phyloP scores from a whole-genome alignment of 768 basidiomycete genomes.

The Gautieria morchelliformis region DNA sequence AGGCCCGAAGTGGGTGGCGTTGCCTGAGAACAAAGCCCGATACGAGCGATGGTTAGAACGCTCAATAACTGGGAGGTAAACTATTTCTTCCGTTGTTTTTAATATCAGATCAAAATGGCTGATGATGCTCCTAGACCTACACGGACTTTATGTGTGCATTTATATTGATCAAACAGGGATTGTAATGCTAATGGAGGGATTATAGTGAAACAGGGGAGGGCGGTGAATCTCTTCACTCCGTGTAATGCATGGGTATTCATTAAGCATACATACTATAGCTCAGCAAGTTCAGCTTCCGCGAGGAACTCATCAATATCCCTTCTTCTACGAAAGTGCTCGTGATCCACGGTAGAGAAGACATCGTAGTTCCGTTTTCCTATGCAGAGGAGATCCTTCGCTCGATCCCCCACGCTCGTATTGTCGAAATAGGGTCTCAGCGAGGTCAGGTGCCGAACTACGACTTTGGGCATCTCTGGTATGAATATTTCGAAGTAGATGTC shows the following conservation, averaged over 20 bases:
- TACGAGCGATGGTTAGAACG: conserved; percentile 19
- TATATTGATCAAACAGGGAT: not conserved
- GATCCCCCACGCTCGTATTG: conserved; percentile 29
- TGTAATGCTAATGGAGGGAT: not conserved
- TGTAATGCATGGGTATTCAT: not conserved
- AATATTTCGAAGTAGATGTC: conserved; percentile 34
- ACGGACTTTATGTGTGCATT: not conserved
- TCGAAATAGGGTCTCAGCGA: conserved; percentile 26
- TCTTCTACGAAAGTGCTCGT: conserved; percentile 25
- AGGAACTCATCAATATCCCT: conserved; percentile 24
- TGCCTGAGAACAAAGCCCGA: conserved; percentile 20
- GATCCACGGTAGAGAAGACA: conserved; percentile 34
- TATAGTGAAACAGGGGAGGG: conserved; percentile 1
- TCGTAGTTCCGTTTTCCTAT: conserved; percentile 28
- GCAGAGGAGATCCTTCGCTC: conserved; percentile 25
- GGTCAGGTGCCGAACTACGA: conserved; percentile 25
- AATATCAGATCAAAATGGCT: not conserved
- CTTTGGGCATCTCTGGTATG: conserved; percentile 38
- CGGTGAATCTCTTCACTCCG: not conserved
- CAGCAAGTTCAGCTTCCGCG: conserved; percentile 20
- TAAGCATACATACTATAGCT: not conserved
- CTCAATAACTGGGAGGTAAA: conserved; percentile 17
- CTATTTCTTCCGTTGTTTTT: not conserved
- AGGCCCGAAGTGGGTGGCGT: conserved; percentile 27
- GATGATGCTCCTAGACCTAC: not conserved